These are phyloP conservation scores for Picochlorum sp. DNA, from an alignment of 139 green algal species.

Conservation along the genomic window DNA sequence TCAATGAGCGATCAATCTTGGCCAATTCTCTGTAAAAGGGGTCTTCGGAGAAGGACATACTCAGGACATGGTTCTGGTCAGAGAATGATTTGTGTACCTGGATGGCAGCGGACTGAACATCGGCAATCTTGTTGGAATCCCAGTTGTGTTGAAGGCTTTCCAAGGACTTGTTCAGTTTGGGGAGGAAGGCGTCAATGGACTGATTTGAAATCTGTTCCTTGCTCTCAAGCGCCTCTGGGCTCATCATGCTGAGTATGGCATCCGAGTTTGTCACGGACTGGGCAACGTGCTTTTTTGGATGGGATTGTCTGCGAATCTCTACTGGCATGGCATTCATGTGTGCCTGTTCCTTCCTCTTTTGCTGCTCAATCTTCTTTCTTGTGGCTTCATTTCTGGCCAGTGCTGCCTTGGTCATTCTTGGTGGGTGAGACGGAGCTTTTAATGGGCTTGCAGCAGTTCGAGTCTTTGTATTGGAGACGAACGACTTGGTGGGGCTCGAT, in stretches of 20 bases:
- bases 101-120: not conserved
- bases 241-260: not conserved
- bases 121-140: not conserved
- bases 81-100: not conserved
- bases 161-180: not conserved
- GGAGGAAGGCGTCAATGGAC: not conserved
- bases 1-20: not conserved
- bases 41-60: not conserved
- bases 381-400: constrained; percentile 7
- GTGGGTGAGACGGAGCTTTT: not conserved
- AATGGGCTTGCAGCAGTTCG: not conserved
- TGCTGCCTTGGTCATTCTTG: constrained; percentile 10
- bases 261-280: not conserved
- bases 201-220: not conserved
- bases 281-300: no score
- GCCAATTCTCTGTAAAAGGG: constrained; percentile 1
- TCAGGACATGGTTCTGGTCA: not conserved
- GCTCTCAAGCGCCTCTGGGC: not conserved
- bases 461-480: not conserved
- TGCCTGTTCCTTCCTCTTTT: constrained; percentile 3
- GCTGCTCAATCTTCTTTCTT: not conserved
- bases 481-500: not conserved
- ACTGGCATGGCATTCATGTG: constrained; percentile 6
- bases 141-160: not conserved
- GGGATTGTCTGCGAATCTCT: not conserved